Percentiles rank a stretch among this genome's conserved stretches.
phyloP scores from a whole-genome alignment of 768 basidiomycete species.

The Solioccasus polychromus region DNA sequence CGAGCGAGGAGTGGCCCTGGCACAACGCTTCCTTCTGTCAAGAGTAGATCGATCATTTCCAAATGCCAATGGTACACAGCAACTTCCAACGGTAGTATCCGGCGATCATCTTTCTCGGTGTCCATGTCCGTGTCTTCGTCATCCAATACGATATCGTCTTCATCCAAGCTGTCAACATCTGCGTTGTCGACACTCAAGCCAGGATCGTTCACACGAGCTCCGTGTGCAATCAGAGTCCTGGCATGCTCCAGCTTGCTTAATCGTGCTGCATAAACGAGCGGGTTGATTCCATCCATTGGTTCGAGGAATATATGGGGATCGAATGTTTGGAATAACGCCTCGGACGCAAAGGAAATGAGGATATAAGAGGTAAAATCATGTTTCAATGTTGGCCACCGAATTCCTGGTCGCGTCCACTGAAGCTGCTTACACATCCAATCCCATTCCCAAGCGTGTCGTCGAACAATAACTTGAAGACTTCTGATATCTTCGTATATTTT shows the following conservation, averaged over 20 bases:
- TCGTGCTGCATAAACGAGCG: conserved; percentile 4
- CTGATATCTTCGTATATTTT: conserved; percentile 3
- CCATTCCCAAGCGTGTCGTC: not conserved
- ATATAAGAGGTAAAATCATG: conserved; percentile 4
- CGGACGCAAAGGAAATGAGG: conserved; percentile 5
- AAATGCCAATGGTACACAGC: conserved; percentile 4
- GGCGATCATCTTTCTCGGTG: not conserved
- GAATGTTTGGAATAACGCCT: not conserved
- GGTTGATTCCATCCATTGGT: not conserved
- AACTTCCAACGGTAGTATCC: not conserved
- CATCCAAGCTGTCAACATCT: not conserved
- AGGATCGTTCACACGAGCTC: not conserved
- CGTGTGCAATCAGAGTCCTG: not conserved
- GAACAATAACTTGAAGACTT: not conserved
- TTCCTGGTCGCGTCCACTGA: not conserved
- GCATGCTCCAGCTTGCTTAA: conserved; percentile 1
- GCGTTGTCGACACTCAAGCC: not conserved
- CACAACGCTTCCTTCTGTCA: not conserved
- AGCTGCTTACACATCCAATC: not conserved
- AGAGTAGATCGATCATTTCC: not conserved
- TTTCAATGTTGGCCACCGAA: conserved; percentile 2
- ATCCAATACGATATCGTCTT: too few relatives aligned
- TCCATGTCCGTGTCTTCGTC: not conserved
- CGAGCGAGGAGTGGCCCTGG: not conserved
- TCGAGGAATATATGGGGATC: not conserved